Evolutionary conservation across 495 filamentous ascomycete species (phyloP).

Genomic region (Aspergillus diversus): DNA sequence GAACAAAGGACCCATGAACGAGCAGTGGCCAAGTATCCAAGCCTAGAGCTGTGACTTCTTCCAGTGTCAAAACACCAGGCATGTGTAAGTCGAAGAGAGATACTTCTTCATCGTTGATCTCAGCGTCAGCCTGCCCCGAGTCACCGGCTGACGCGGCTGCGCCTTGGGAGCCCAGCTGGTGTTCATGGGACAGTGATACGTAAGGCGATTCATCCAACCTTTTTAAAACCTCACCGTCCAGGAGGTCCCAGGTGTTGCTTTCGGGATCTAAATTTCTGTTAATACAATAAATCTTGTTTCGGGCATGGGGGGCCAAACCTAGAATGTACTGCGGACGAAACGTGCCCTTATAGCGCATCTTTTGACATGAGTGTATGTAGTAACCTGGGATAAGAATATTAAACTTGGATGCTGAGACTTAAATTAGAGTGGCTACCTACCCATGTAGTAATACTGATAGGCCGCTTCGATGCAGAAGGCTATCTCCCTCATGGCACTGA

Average conservation of each 20-base stretch:
- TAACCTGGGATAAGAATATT: constrained; percentile 47
- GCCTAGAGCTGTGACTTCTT: constrained; percentile 63
- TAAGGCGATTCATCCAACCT: constrained; percentile 70
- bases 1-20: constrained; percentile 43
- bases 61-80: constrained; percentile 73
- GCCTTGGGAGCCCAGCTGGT: constrained; percentile 21
- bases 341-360: constrained; percentile 90
- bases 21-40: constrained; percentile 62
- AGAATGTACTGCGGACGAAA: constrained; percentile 84
- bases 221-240: constrained; percentile 66
- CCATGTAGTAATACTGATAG: constrained; percentile 79
- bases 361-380: constrained; percentile 73
- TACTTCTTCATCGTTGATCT: constrained; percentile 43
- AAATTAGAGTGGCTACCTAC: constrained; percentile 34
- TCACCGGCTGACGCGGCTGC: constrained; percentile 22
- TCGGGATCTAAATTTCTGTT: constrained; percentile 62
- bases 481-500: constrained; percentile 85
- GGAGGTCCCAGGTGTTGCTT: constrained; percentile 70
- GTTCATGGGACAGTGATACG: constrained; percentile 65
- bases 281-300: constrained; percentile 4
- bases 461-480: constrained; percentile 72
- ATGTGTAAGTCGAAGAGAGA: constrained; percentile 72
- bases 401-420: background rate
- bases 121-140: constrained; percentile 29
- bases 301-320: constrained; percentile 39